phyloP scores from a whole-genome alignment of 352 stramenopile genomes.

The Phytopythium litorale region DNA sequence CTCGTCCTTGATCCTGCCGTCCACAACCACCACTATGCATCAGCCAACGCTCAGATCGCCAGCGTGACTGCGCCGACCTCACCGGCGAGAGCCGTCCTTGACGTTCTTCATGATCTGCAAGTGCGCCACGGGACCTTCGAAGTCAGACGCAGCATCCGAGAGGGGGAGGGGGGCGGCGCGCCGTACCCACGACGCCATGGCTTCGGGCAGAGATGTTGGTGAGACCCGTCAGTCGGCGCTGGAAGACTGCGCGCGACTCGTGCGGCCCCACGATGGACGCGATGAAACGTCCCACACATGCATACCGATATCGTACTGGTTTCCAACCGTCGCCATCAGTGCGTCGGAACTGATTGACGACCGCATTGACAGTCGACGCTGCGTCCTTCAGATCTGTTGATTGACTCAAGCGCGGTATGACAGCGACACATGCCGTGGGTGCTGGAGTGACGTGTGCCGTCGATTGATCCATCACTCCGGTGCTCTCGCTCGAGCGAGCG shows the following conservation, averaged over 20 bases:
- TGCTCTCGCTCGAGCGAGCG: not conserved
- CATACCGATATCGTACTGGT: slow-evolving; percentile 3
- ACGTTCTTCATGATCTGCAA: slow-evolving; percentile 64
- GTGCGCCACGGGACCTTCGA: not conserved
- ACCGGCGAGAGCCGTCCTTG: slow-evolving; percentile 74
- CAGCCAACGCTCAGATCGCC: not conserved
- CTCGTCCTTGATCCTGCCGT: slow-evolving; percentile 65
- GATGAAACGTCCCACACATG: not conserved
- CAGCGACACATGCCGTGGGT: no score
- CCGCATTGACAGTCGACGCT: not conserved
- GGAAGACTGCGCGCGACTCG: not conserved
- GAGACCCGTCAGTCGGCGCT: not conserved
- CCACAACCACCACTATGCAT: not conserved
- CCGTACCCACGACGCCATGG: slow-evolving; percentile 41
- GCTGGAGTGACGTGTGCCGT: not conserved
- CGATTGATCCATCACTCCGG: no score
- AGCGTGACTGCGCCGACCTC: not conserved
- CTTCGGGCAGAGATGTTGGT: not conserved
- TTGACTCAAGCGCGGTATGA: no score
- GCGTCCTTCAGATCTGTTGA: no score
- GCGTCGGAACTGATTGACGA: not conserved
- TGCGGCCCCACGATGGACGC: not conserved
- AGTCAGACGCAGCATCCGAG: not conserved
- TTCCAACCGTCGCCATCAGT: not conserved
- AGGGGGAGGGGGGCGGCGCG: not conserved